Base-by-base conservation (phyloP, 148 eudicot species). In the Cornus kousa region DNA sequence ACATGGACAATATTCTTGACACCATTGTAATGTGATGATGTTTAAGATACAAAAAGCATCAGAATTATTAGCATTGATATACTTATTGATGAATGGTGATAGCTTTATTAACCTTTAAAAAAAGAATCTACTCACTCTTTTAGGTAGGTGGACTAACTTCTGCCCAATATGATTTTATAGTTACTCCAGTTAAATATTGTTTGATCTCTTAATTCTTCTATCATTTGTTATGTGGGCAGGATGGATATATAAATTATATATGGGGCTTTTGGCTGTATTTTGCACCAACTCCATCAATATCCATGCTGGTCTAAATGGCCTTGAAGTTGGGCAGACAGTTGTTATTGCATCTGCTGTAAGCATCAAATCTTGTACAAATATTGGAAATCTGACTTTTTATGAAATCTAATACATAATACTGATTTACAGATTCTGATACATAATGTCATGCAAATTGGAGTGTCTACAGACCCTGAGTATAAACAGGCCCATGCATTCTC, bases 401-500 rank as follows among this genome's bases (percentile, higher is more conserved):
- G 72, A 19, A 37, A 23, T 75, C 79, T 87, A 68, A 84, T 80
- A 11, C 67, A 14, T 59, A 46, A 32, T 67, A 62, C n/a, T 72
- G 19, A 39, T 76, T 70, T 79, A 19, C 95, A 93, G 99, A 92
- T 96, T 76, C 79, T 96, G 76, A 86, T 93, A 82, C 99, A 96
- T 78, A 96, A 96, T 67, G 74, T 94, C 70, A 92, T 92, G 94
- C 99, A 94, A 93, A 94, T 96, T 72, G 99, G 98, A 77, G 90
- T 87, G 43, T 88, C 95, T 81, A 73, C 81, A 31, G 90, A 92
- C 68, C 90, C 88, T 13, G 98, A 93, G 73, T 82, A 90, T 84
- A 91, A 93, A 79, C 99, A 93, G 83, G 98, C 99, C 73, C 99
- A 96, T 85, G 99, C 97, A 76, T 96, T 96, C 87, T 96, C 99